Evolutionary conservation across 2,329 filamentous ascomycete genomes (phyloP), one percentile per base, ranked within the genome.

Genomic region (Fusarium sp.): DNA sequence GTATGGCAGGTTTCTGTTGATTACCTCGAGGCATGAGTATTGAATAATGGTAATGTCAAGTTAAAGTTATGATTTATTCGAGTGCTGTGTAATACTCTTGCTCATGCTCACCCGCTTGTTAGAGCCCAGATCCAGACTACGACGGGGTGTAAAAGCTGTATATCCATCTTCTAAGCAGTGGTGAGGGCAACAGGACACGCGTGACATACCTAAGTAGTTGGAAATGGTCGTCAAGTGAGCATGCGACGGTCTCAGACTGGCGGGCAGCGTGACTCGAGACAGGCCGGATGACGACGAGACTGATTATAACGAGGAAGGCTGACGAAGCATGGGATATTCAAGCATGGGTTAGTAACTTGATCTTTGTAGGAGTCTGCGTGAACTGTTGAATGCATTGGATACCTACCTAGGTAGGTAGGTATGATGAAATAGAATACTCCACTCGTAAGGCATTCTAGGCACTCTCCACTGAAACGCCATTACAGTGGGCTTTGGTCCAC

Each of bases 11-110:
- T 34, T 40, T 6, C 29, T 51, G 47, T 47, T 53, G 29, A 51
- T 49, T 46, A 22, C 44, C 32, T 57, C 22, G 31, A 36, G 56
- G 29, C 47, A 68, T 62, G 64, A 65, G 61, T 72, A 73, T 67
- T 71, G 57, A 71, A 58, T 73, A 73, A 73, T 73, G 63, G 64
- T 73, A 73, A 73, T 73, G 60, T 64, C 58, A 46, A 70, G 45
- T 61, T 54, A 47, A 51, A 54, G 44, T n/a, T 44, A 22, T 53
- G 19, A 26, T 48, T 38, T 11, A n/a, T 25, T n/a, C 24, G 34
- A 26, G 32, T 53, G 25, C 28, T 31, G 24, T 48, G 40, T 19
- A 19, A 19, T 19, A 19, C 19, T 19, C 19, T 19, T 19, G 19
- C 19, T 19, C 19, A 19, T 19, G 19, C 19, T 19, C 19, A 19